Conservation (phyloP, 2,329 filamentous ascomycete species). For the Aureobasidium subglaciale region DNA sequence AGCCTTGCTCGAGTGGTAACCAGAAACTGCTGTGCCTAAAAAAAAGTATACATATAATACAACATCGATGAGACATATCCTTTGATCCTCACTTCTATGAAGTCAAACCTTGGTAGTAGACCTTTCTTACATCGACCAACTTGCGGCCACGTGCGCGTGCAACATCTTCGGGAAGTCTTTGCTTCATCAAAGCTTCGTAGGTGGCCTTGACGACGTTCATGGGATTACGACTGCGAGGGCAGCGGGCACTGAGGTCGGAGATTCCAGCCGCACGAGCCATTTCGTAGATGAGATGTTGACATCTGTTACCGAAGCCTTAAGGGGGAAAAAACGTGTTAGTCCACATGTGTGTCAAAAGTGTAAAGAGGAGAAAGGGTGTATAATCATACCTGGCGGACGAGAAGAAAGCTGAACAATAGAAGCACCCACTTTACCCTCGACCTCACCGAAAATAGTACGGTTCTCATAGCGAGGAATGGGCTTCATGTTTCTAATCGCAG, state of each 20-base stretch:
- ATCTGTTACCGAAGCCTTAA: slow-evolving; percentile 85
- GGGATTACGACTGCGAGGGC: slow-evolving; percentile 80
- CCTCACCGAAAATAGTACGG: slow-evolving; percentile 81
- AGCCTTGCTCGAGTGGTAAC: too few species aligned
- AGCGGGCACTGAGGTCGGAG: slow-evolving; percentile 74
- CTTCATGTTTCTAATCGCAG: slow-evolving; percentile 85
- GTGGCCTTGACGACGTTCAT: slow-evolving; percentile 98
- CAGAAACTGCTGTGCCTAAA: too few species aligned
- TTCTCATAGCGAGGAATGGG: slow-evolving; percentile 89
- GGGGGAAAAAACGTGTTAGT: not conserved
- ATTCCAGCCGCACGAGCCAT: slow-evolving; percentile 85
- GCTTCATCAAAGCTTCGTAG: slow-evolving; percentile 72
- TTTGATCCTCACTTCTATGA: slow-evolving; percentile 34
- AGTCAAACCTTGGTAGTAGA: slow-evolving; percentile 84
- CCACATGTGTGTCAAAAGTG: not conserved
- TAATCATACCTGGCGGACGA: slow-evolving; percentile 69
- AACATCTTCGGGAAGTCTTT: slow-evolving; percentile 82
- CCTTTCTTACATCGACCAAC: slow-evolving; percentile 89
- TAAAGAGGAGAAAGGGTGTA: not conserved
- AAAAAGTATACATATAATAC: not conserved
- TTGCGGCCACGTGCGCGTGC: slow-evolving; percentile 87
- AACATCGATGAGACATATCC: not conserved
- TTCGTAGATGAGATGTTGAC: slow-evolving; percentile 87
- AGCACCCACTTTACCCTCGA: slow-evolving; percentile 79
- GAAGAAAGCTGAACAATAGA: slow-evolving; percentile 74